phyloP scores from a whole-genome alignment of 495 filamentous ascomycete genomes.

The Hypoxylon fuscum region DNA sequence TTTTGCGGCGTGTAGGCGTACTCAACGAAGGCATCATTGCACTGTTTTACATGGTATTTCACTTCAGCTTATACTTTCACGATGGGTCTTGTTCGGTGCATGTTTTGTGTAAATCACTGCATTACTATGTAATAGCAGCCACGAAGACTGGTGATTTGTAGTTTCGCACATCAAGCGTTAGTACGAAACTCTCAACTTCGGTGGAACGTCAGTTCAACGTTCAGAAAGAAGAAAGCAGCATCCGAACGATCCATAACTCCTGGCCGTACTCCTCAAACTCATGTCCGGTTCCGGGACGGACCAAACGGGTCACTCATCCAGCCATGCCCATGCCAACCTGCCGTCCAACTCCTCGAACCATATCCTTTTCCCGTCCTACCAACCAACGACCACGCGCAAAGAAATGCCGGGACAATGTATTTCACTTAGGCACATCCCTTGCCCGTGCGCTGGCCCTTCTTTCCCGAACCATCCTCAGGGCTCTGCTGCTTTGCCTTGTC shows the following conservation, averaged over 20 bases:
- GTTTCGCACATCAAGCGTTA: too few relatives aligned
- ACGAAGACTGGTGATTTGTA: not conserved
- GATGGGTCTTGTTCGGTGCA: not conserved
- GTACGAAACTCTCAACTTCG: too few relatives aligned
- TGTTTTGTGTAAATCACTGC: not conserved
- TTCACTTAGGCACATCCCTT: not conserved
- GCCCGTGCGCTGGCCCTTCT: not conserved
- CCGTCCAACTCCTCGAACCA: not conserved
- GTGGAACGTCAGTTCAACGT: too few relatives aligned
- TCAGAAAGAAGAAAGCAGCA: too few relatives aligned
- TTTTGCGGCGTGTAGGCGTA: conserved; percentile 19
- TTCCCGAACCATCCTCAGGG: too few relatives aligned
- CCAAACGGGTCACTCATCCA: too few relatives aligned
- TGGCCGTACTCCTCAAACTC: too few relatives aligned
- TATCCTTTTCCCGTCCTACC: not conserved
- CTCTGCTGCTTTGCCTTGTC: not conserved
- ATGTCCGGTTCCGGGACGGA: too few relatives aligned
- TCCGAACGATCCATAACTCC: too few relatives aligned
- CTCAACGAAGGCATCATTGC: not conserved
- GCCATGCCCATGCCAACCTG: too few relatives aligned
- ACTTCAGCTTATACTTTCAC: not conserved
- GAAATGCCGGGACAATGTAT: not conserved
- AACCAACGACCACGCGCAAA: not conserved
- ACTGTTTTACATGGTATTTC: not conserved
- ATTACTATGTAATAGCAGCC: not conserved